Conservation (phyloP, 305 asterid species). For the Fraxinus angustifolia region DNA sequence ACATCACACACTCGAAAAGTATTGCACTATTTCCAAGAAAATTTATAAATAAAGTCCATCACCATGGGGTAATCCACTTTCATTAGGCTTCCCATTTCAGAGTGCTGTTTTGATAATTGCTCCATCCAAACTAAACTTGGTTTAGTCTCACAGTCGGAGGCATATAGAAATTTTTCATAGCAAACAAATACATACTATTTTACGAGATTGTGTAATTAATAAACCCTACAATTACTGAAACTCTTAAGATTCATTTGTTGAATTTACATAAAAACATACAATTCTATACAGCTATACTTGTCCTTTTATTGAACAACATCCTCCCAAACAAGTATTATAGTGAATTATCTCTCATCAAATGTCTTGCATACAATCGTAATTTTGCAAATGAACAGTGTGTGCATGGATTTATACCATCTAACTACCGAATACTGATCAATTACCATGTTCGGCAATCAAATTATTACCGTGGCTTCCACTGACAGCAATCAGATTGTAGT, state of each 20-base stretch:
- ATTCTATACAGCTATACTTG: background rate
- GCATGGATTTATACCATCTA: background rate
- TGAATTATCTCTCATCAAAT: background rate
- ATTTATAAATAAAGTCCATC: background rate
- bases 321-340: background rate
- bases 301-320: background rate
- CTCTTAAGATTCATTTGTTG: background rate
- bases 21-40: background rate
- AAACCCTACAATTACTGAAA: background rate
- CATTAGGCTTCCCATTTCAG: background rate
- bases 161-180: background rate
- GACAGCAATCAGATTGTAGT: conserved; percentile 37
- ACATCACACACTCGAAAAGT: background rate
- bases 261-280: background rate
- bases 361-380: background rate
- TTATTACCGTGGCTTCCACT: conserved; percentile 40
- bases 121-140: background rate
- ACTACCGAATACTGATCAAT: background rate
- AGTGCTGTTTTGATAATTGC: background rate
- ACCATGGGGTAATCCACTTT: background rate
- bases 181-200: background rate
- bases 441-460: background rate
- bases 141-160: background rate
- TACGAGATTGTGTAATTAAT: background rate
- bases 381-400: background rate